A percentile compares a stretch with the other conserved stretches of the same genome.
phyloP scores from a whole-genome alignment of 1,284 basidiomycete species.

The Laetiporus sulphureus region DNA sequence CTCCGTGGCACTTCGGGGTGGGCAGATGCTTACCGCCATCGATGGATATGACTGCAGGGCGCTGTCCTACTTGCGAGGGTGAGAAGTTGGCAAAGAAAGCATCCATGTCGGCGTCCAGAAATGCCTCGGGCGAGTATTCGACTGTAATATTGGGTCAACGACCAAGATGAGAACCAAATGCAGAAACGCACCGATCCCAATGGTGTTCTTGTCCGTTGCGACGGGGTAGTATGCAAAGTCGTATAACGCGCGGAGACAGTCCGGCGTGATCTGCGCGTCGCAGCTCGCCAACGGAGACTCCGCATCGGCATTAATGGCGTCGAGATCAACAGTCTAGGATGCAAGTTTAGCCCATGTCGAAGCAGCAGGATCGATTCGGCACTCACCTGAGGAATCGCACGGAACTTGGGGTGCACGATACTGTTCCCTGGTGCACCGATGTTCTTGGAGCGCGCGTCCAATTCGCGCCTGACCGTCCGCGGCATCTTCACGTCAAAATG shows the following conservation, averaged over 20 bases:
- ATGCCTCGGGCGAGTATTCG: conserved; percentile 43
- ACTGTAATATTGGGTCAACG: conserved; percentile 21
- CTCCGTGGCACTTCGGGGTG: neutral
- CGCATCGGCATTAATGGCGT: neutral
- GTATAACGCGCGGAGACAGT: conserved; percentile 8
- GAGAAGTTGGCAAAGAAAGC: conserved; percentile 35
- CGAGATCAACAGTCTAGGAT: too few species aligned
- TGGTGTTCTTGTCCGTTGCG: conserved; percentile 5
- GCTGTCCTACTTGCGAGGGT: conserved; percentile 26
- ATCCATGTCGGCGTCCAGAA: conserved; percentile 35
- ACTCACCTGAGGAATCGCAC: neutral
- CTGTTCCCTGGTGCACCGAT: conserved; percentile 23
- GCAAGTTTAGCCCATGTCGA: too few species aligned
- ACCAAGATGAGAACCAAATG: neutral
- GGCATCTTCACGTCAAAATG: conserved; percentile 31
- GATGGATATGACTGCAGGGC: conserved; percentile 32
- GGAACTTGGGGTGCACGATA: conserved; percentile 9
- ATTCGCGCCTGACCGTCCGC: neutral
- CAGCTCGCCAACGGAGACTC: neutral
- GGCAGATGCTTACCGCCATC: conserved; percentile 31
- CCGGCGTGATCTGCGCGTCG: conserved; percentile 7
- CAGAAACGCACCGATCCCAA: conserved; percentile 2
- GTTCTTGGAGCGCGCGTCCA: neutral
- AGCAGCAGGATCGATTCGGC: too few species aligned
- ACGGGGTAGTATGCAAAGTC: conserved; percentile 2